A percentile compares a stretch with the other conserved stretches of the same genome.
phyloP scores from a whole-genome alignment of 345 rosid species.

The Citrus trifoliata region DNA sequence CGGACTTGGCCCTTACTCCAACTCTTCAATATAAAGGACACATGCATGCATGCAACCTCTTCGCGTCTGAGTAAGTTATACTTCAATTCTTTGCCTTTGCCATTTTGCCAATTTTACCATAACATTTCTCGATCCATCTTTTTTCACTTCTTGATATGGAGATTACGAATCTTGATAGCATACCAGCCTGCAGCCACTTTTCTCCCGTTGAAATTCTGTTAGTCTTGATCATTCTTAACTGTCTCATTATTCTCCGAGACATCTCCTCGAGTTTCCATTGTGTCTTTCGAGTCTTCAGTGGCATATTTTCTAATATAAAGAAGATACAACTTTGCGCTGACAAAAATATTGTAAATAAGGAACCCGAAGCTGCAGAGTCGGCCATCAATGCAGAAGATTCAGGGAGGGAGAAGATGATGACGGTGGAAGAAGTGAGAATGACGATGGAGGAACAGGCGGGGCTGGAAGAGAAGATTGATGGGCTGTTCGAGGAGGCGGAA shows the following conservation, averaged over 20 bases:
- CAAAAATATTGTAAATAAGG: not conserved
- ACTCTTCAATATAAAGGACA: not conserved
- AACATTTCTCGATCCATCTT: not conserved
- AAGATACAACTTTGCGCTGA: not conserved
- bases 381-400: no score
- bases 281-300: slow-evolving; percentile 12
- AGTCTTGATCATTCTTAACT: slow-evolving; percentile 22
- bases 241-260: slow-evolving; percentile 22
- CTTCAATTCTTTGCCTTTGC: not conserved
- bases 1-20: not conserved
- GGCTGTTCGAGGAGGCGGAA: slow-evolving; percentile 42
- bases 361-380: not conserved
- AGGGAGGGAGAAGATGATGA: not conserved
- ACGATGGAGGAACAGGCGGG: slow-evolving; percentile 26
- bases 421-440: slow-evolving; percentile 29
- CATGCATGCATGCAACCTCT: not conserved
- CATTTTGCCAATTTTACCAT: not conserved
- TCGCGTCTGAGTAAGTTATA: not conserved
- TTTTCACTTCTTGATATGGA: not conserved
- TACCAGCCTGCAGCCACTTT: not conserved
- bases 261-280: slow-evolving; percentile 22
- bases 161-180: not conserved
- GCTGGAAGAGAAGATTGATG: slow-evolving; percentile 19
- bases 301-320: not conserved
- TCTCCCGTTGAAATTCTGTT: slow-evolving; percentile 10